A percentile compares a stretch with the other conserved stretches of the same genome.
phyloP scores from a whole-genome alignment of 2,329 filamentous ascomycete genomes.

The Exophiala bonariae region DNA sequence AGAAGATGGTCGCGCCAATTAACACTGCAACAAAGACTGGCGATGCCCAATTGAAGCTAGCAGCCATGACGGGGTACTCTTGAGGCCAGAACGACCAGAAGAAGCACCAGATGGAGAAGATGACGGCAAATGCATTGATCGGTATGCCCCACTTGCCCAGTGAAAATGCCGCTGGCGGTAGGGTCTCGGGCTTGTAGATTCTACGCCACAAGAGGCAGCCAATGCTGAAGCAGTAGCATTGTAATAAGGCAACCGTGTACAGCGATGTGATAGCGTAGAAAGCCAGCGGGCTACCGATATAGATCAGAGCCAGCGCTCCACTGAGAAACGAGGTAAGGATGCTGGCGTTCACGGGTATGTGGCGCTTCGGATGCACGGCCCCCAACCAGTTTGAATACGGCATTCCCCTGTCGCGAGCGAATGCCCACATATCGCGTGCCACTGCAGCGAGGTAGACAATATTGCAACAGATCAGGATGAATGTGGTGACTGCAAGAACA shows the following conservation, averaged over 20 bases:
- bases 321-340: conserved; percentile 18
- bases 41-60: too few relatives aligned
- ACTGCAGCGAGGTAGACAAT: conserved; percentile 39
- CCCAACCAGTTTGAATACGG: conserved; percentile 42
- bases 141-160: conserved; percentile 39
- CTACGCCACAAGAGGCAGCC: conserved; percentile 46
- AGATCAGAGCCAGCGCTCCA: conserved; percentile 19
- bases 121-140: conserved; percentile 36
- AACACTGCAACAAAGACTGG: too few relatives aligned
- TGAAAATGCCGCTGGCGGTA: conserved; percentile 43
- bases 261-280: conserved; percentile 41
- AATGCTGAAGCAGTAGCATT: conserved; percentile 52
- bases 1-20: too few relatives aligned
- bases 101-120: conserved; percentile 39
- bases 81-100: conserved; percentile 54
- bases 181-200: conserved; percentile 35
- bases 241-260: conserved; percentile 48
- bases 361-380: conserved; percentile 13
- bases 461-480: conserved; percentile 44
- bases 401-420: conserved; percentile 45
- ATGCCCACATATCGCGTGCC: conserved; percentile 43
- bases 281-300: conserved; percentile 22
- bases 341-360: conserved; percentile 25
- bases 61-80: too few relatives aligned
- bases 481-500: conserved; percentile 37